Evolutionary conservation across 1,139 yeast species (phyloP).

Genomic region (Lodderomyces beijingensis): DNA sequence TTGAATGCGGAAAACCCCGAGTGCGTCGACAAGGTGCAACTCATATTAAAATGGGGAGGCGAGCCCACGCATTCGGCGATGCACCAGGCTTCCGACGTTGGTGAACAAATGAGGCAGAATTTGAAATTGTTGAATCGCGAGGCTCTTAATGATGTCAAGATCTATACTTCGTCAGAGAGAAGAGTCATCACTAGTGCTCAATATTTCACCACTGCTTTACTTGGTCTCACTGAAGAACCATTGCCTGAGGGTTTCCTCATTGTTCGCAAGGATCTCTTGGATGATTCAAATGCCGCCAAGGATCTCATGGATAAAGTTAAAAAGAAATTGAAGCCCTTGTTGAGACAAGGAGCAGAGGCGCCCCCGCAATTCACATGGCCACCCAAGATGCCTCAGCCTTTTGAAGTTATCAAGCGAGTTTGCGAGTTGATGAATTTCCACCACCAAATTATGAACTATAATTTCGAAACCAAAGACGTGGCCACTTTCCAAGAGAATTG

Average conservation of each 20-base stretch:
- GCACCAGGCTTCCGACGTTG: conserved; percentile 91
- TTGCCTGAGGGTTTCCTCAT: conserved; percentile 77
- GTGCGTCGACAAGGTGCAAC: conserved; percentile 85
- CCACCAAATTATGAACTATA: conserved; percentile 76
- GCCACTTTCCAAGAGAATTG: conserved; percentile 69
- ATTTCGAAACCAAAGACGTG: conserved; percentile 67
- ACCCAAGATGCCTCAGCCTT: conserved; percentile 96
- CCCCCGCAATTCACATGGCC: conserved; percentile 99
- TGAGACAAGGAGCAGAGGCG: conserved; percentile 94
- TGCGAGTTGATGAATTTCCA: conserved; percentile 96
- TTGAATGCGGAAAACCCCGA: conserved; percentile 59
- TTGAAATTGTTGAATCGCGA: conserved; percentile 79
- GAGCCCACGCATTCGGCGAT: conserved; percentile 98
- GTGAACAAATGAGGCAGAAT: conserved; percentile 93
- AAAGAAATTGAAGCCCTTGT: conserved; percentile 88
- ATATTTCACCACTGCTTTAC: conserved; percentile 76
- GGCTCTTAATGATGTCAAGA: conserved; percentile 78
- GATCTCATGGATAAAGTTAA: conserved; percentile 97
- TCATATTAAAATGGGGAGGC: conserved; percentile 98
- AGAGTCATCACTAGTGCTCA: conserved; percentile 92
- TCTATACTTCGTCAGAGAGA: conserved; percentile 90
- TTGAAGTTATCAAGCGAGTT: conserved; percentile 85
- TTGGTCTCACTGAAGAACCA: conserved; percentile 59
- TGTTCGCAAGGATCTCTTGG: conserved; percentile 85
- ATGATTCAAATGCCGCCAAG: conserved; percentile 97